Base-by-base conservation (phyloP, 2,329 filamentous ascomycete species). In the Graphilbum sp. region DNA sequence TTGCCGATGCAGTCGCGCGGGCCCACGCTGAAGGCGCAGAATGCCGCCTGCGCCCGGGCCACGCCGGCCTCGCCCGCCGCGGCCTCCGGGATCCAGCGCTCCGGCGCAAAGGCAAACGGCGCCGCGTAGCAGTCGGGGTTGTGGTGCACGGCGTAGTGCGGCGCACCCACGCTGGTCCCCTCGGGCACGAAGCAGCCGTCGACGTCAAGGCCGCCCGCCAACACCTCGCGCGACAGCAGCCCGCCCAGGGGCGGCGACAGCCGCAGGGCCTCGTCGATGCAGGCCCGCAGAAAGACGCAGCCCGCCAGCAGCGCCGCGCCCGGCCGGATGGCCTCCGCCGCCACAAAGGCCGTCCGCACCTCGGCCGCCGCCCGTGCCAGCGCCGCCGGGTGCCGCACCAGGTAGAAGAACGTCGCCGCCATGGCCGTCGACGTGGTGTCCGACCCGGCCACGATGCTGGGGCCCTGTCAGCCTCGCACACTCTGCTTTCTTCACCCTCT, bases 1-100 rank as follows among this genome's bases (percentile, higher is more conserved):
- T 82, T 83, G 0, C 79, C 79, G 39, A 84, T 80, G 50, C 79
- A 85, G 2, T 76, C 76, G 11, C 79, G 60, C 0, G 77, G 73
- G 0, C 79, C 79, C 43, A 82, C 61, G 34, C 69, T 75, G 48
- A 85, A 85, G 2, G 83, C 79, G 44, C 77, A 84, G 56, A 82
- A 88, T 0, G 81, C 81, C 25, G 64, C 66, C 36, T 78, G 69
- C 2, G 79, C 77, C 5, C 61, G 50, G 3, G 63, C 59, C 2
- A 72, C 58, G 37, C 72, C 67, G 2, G 64, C 62, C 41, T 67
- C 64, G 5, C 58, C 66, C 1, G 64, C 63, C 23, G 52, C 19
- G 32, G 58, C 61, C 5, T 66, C 69, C 2, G 56, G 55, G 15
- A 79, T 58, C 77, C 77, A 82, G 19, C 77, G 67, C 59, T 81